Evolutionary conservation across 2,329 filamentous ascomycete genomes (phyloP).

Genomic region (Lecanoromycetidae sp.): DNA sequence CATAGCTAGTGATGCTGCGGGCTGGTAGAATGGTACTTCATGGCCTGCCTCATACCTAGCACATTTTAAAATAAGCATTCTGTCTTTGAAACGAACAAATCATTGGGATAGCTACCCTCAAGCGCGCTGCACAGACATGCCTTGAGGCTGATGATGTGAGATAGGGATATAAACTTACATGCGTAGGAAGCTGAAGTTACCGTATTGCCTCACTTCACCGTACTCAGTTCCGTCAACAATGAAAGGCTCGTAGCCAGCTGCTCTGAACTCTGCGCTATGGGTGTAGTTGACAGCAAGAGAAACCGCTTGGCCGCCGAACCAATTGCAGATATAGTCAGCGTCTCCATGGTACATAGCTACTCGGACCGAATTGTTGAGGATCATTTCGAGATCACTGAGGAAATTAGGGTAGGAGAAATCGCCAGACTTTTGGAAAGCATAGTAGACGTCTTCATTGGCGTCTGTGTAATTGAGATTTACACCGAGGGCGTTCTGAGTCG

Average conservation of each 20-base stretch:
- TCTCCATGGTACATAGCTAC: constrained; percentile 62
- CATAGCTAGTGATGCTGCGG: constrained; percentile 46
- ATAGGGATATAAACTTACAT: too few species aligned
- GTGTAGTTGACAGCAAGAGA: constrained; percentile 47
- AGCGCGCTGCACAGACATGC: too few species aligned
- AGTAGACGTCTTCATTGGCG: constrained; percentile 35
- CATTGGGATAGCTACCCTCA: too few species aligned
- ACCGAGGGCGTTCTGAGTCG: constrained; percentile 48
- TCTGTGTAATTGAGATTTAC: constrained; percentile 48
- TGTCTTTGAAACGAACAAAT: too few species aligned
- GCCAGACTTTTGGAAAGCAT: constrained; percentile 39
- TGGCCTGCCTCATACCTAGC: constrained; percentile 52
- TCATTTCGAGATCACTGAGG: constrained; percentile 45
- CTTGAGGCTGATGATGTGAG: too few species aligned
- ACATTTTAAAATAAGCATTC: too few species aligned
- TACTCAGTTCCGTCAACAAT: constrained; percentile 53
- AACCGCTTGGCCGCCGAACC: constrained; percentile 64
- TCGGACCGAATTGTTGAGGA: constrained; percentile 51
- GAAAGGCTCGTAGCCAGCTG: constrained; percentile 58
- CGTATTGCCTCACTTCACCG: constrained; percentile 65
- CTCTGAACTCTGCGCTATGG: constrained; percentile 45
- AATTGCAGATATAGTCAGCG: constrained; percentile 53
- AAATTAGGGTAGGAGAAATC: constrained; percentile 48
- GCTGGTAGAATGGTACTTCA: constrained; percentile 49
- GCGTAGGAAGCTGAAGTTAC: constrained; percentile 58